Base-by-base conservation (phyloP, 1,284 basidiomycete species). In the Spongiforma sp. region DNA sequence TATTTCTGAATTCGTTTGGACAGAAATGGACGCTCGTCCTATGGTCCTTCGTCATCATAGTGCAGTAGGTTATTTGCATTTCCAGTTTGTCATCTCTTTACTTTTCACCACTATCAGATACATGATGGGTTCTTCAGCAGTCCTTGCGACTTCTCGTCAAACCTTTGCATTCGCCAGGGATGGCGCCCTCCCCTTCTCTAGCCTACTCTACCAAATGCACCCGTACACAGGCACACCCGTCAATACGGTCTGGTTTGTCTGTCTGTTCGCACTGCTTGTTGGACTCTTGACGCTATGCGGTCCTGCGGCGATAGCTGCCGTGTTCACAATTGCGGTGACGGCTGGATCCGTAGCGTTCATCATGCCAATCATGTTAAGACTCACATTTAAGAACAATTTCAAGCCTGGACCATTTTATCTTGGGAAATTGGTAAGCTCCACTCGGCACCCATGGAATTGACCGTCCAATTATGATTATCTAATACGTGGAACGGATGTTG, bases 331-430 rank as follows among this genome's bases (percentile, higher is more conserved):
- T 11, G 36, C 65, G 4, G 63, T 71, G 7, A 68, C 66, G 30
- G 65, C 65, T 4, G 21, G 41, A 14, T 76, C 67, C 39, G 55
- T 72, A 14, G 63, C 71, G 19, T 79, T 72, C 59, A 61, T 62
- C 4, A 68, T 66, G 9, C 72, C 77, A 0, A 73, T 78, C 39
- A 65, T 63, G 7, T 63, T 71, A 12, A 68, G 71, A 48, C 73
- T 76, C 43, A 60, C 62, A 3, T 72, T 71, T n/a, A 39, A 66
- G 14, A 74, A 78, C 34, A 60, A 73, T 34, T 78, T 73, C 61
- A 68, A 72, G 57, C 70, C 67, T 58, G 64, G 77, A 58, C 62
- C 77, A 68, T 68, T 84, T 73, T 71, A 69, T 69, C 59, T 83
- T 68, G 77, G 76, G 14, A 30, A 55, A 46, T 65, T 72, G 37